A percentile compares a stretch with the other conserved stretches of the same genome.
These are phyloP conservation scores for Dactylella cylindrospora DNA, from an alignment of 2,329 filamentous ascomycete genomes.

Conservation along the genomic window DNA sequence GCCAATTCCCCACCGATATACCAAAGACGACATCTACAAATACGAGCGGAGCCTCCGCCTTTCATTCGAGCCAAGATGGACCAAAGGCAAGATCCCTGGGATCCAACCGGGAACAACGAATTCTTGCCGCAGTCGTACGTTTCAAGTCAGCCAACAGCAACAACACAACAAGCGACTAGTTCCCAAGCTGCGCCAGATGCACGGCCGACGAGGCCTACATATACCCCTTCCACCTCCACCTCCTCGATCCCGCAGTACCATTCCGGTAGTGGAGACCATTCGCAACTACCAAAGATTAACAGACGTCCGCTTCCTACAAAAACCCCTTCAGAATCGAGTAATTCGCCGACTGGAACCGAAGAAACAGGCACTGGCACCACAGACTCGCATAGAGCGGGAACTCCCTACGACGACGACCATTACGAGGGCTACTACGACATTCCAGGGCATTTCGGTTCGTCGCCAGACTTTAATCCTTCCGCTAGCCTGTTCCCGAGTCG, in stretches of 20 bases:
- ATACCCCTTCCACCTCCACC: slow-evolving; percentile 42
- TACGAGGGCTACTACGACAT: slow-evolving; percentile 42
- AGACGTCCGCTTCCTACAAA: slow-evolving; percentile 30
- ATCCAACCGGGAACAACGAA: slow-evolving; percentile 41
- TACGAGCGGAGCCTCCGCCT: neutral
- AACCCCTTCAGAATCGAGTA: slow-evolving; percentile 40
- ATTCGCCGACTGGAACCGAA: slow-evolving; percentile 35
- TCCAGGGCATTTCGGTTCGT: slow-evolving; percentile 24
- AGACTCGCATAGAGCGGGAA: slow-evolving; percentile 29
- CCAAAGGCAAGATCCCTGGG: slow-evolving; percentile 35
- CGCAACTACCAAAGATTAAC: slow-evolving; percentile 36
- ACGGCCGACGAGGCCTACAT: slow-evolving; percentile 39
- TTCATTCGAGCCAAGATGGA: slow-evolving; percentile 17
- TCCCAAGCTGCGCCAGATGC: slow-evolving; percentile 22
- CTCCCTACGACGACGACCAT: slow-evolving; percentile 31
- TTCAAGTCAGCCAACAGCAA: slow-evolving; percentile 43
- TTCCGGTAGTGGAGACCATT: slow-evolving; percentile 36
- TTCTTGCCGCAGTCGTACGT: slow-evolving; percentile 26
- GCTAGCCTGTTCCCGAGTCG: slow-evolving; percentile 28
- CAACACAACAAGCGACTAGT: slow-evolving; percentile 37
- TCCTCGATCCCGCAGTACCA: slow-evolving; percentile 39
- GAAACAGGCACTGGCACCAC: slow-evolving; percentile 37
- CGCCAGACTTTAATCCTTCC: slow-evolving; percentile 19
- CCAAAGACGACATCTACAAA: neutral
- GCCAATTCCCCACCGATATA: neutral